Percentiles rank a stretch among this genome's conserved stretches.
Conservation (phyloP, 2,329 filamentous ascomycete species). For the Byssothecium circinans region DNA sequence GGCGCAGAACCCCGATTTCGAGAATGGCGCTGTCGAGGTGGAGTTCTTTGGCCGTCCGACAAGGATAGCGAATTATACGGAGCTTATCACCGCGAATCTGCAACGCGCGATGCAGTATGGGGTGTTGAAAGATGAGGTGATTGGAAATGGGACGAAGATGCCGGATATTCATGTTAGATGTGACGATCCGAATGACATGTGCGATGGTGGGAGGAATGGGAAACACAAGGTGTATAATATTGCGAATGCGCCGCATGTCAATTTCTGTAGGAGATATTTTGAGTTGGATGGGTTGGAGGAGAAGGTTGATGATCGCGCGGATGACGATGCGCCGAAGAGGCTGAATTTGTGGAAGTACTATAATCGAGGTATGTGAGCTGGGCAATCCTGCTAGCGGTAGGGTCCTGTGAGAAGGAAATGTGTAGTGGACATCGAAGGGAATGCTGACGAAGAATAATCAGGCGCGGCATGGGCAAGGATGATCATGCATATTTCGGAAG, state of each 20-base stretch:
- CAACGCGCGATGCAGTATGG: constrained; percentile 33
- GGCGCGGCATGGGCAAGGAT: constrained; percentile 39
- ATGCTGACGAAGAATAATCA: constrained; percentile 1
- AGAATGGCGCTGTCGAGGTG: constrained; percentile 22
- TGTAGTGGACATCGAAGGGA: neutral
- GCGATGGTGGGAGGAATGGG: constrained; percentile 30
- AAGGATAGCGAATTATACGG: constrained; percentile 30
- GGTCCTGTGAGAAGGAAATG: too few species aligned
- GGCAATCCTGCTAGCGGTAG: too few species aligned
- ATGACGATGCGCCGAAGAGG: constrained; percentile 22
- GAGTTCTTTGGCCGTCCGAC: constrained; percentile 34
- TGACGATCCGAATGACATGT: constrained; percentile 36
- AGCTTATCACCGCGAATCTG: constrained; percentile 32
- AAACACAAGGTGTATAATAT: constrained; percentile 39
- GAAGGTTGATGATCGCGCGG: constrained; percentile 25
- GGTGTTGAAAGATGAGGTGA: constrained; percentile 22
- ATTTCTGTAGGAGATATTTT: constrained; percentile 38
- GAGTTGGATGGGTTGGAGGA: constrained; percentile 26
- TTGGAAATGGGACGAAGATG: constrained; percentile 25
- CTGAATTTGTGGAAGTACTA: constrained; percentile 34
- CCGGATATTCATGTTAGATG: constrained; percentile 39
- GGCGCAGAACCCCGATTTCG: constrained; percentile 24
- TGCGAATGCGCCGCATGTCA: constrained; percentile 39
- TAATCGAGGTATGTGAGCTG: constrained; percentile 33
- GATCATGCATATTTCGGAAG: constrained; percentile 36